A percentile compares a stretch with the other conserved stretches of the same genome.
Evolutionary conservation across 345 rosid species (phyloP).

Genomic region (Cochlearia excelsa): DNA sequence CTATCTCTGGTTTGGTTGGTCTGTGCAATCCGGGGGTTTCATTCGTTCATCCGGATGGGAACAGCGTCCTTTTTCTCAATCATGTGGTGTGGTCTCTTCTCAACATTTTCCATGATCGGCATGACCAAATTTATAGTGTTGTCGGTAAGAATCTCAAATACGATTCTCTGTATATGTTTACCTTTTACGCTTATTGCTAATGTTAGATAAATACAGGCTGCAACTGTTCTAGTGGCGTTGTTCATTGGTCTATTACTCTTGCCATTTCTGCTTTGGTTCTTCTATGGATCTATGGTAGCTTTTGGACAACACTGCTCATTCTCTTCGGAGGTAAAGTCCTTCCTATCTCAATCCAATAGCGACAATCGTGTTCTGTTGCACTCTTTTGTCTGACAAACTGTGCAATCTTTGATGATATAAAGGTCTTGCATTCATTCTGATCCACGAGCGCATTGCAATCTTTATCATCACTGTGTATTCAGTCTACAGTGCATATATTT

Average conservation of each 20-base stretch:
- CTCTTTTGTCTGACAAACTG: constrained; percentile 14
- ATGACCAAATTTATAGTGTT: constrained; percentile 59
- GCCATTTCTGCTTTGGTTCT: constrained; percentile 60
- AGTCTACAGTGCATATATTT: constrained; percentile 68
- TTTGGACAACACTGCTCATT: constrained; percentile 73
- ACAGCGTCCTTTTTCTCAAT: constrained; percentile 79
- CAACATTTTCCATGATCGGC: constrained; percentile 77
- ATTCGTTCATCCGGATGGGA: constrained; percentile 84
- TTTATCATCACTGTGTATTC: constrained; percentile 63
- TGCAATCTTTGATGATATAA: constrained; percentile 28
- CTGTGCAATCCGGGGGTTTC: constrained; percentile 78
- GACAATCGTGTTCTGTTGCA: constrained; percentile 2
- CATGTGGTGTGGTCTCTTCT: constrained; percentile 87
- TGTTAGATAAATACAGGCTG: constrained; percentile 43
- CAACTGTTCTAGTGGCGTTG: constrained; percentile 56
- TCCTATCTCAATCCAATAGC: constrained; percentile 5
- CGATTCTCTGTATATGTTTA: constrained; percentile 7
- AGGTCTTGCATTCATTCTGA: constrained; percentile 70
- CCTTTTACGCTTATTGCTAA: constrained; percentile 7
- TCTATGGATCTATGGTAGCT: constrained; percentile 90
- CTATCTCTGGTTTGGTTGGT: constrained; percentile 81
- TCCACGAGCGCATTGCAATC: constrained; percentile 69
- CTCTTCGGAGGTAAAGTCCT: constrained; percentile 61
- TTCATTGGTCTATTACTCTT: constrained; percentile 57
- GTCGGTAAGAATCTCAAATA: constrained; percentile 52